Percentiles rank a stretch among this genome's conserved stretches.
These are phyloP conservation scores for Saitozyma podzolica DNA, from an alignment of 768 basidiomycete species.

Conservation along the genomic window DNA sequence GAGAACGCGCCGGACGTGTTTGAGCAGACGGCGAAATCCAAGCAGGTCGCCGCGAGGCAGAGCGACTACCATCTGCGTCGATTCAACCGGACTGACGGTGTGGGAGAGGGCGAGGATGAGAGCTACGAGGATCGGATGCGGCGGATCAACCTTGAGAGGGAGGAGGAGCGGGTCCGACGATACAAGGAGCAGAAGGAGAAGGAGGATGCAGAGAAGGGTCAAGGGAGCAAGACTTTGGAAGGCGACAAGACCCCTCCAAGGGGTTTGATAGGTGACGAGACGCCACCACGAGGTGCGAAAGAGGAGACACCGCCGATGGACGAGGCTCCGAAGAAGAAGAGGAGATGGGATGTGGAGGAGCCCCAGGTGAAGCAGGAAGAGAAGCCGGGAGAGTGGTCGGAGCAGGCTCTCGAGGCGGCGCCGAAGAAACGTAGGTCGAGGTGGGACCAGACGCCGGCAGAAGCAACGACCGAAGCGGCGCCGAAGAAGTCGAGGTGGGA, in stretches of 20 bases:
- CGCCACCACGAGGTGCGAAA: constrained; percentile 54
- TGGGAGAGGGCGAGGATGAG: constrained; percentile 67
- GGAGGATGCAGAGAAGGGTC: constrained; percentile 65
- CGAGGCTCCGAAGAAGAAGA: constrained; percentile 46
- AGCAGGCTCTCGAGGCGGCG: constrained; percentile 71
- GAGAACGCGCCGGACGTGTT: constrained; percentile 65
- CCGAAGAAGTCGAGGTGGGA: constrained; percentile 92
- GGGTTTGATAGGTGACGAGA: constrained; percentile 59
- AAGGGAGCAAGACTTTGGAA: constrained; percentile 68
- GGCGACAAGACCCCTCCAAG: constrained; percentile 85
- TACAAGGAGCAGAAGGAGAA: constrained; percentile 88
- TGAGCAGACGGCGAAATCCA: constrained; percentile 85
- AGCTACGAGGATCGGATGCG: constrained; percentile 98
- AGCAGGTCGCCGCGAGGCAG: constrained; percentile 90
- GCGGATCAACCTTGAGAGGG: constrained; percentile 82
- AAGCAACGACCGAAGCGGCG: constrained; percentile 60
- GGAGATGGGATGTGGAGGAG: constrained; percentile 38
- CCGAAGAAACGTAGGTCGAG: constrained; percentile 91
- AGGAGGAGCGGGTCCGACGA: constrained; percentile 77
- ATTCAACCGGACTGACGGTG: constrained; percentile 72
- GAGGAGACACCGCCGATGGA: constrained; percentile 43
- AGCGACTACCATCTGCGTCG: constrained; percentile 92
- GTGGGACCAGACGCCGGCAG: constrained; percentile 88
- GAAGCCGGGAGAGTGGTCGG: constrained; percentile 74
- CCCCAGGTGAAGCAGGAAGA: constrained; percentile 19